Conservation (phyloP, 2,329 filamentous ascomycete genomes). For the Penicillium occitanis region DNA sequence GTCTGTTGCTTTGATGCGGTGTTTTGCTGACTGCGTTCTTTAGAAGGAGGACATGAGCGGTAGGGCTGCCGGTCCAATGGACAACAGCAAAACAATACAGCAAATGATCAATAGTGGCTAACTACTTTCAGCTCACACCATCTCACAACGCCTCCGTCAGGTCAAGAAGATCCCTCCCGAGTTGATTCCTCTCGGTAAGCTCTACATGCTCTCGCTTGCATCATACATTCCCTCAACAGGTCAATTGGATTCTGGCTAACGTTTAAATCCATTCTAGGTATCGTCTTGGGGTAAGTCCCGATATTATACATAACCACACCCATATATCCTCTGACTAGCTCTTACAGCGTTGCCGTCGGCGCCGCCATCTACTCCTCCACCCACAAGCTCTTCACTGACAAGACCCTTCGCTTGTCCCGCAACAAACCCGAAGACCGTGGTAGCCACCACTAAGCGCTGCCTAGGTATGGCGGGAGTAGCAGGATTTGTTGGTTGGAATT, state of each 20-base stretch:
- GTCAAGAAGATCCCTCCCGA: constrained; percentile 90
- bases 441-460: constrained; percentile 17
- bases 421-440: constrained; percentile 54
- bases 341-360: constrained; percentile 61
- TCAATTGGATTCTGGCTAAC: constrained; percentile 24
- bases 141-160: constrained; percentile 90
- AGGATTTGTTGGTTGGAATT: constrained; percentile 7
- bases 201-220: not conserved
- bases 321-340: constrained; percentile 8
- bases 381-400: constrained; percentile 84
- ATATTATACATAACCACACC: constrained; percentile 21
- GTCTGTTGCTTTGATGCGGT: constrained; percentile 21
- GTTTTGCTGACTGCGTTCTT: constrained; percentile 42
- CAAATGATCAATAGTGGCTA: constrained; percentile 24
- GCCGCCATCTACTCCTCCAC: constrained; percentile 79
- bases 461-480: constrained; percentile 6
- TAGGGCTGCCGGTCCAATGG: constrained; percentile 39
- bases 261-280: constrained; percentile 53
- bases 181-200: constrained; percentile 88
- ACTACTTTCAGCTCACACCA: constrained; percentile 73
- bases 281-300: constrained; percentile 75
- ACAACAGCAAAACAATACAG: not conserved
- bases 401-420: constrained; percentile 83
- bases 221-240: constrained; percentile 10
- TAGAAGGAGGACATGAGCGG: constrained; percentile 66